A percentile compares a stretch with the other conserved stretches of the same genome.
Conservation (phyloP, 2,329 filamentous ascomycete species). For the Leptographium procerum region DNA sequence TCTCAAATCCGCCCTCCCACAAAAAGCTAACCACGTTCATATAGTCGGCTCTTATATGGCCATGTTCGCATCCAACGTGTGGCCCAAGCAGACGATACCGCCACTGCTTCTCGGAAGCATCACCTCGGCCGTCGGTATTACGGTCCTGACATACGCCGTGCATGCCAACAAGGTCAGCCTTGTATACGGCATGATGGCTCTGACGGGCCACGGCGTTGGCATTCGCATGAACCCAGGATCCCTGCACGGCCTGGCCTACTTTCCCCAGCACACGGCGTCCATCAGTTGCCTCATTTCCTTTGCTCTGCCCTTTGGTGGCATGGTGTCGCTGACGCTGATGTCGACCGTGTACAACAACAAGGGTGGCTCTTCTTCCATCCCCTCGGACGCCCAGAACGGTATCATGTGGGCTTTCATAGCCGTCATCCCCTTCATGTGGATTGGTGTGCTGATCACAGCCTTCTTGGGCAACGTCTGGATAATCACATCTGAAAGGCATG, state of each 20-base stretch:
- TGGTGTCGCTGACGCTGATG: constrained; percentile 55
- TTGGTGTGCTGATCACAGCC: constrained; percentile 16
- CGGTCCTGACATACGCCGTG: constrained; percentile 45
- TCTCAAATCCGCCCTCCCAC: too few species aligned
- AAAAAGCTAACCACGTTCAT: too few species aligned
- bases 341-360: constrained; percentile 55
- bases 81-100: constrained; percentile 49
- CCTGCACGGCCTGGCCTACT: constrained; percentile 52
- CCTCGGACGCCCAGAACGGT: too few species aligned
- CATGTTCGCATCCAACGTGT: constrained; percentile 47
- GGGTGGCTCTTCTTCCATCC: too few species aligned
- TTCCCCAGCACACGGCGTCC: constrained; percentile 43
- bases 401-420: too few species aligned
- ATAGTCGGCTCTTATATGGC: constrained; percentile 44
- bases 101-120: constrained; percentile 45
- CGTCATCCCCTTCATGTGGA: too few species aligned
- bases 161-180: constrained; percentile 31
- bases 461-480: constrained; percentile 19
- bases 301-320: constrained; percentile 51
- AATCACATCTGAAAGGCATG: constrained; percentile 12
- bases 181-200: constrained; percentile 55
- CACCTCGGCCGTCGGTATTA: constrained; percentile 46
- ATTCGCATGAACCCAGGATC: constrained; percentile 51
- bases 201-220: constrained; percentile 52
- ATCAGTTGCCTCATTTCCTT: constrained; percentile 51